Base-by-base conservation (phyloP, 768 basidiomycete species). In the Suillus alpinus region DNA sequence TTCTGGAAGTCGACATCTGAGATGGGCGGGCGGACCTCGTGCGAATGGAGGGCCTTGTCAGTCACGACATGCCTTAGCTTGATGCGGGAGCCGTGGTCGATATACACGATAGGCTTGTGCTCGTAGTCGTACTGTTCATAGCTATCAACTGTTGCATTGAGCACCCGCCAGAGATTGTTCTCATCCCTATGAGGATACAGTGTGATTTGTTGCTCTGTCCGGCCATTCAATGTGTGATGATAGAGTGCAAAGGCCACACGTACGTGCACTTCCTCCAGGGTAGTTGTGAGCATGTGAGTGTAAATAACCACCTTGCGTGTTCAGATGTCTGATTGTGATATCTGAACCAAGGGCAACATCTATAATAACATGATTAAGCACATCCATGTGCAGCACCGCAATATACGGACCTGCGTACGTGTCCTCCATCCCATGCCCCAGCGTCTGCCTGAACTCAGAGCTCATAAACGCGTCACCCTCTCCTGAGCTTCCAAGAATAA, bases 391-490 rank as follows among this genome's bases (percentile, higher is more conserved):
- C 51, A 31, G 43, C 40, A 29, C 36, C 59, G n/a, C 43, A 55
- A n/a, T 14, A 23, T n/a, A 64, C 85, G 62, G 60, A 92, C 92
- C 91, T 31, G 95, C 93, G 73, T 80, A 95, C 0, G 96, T 98
- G 72, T 99, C 95, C 12, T 82, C 81, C 97, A 98, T 98, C 7
- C 89, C 85, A 47, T 87, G 87, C 16, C 87, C 81, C 13, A 99
- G 80, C 0, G 95, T 98, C 70, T 98, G 96, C 76, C 98, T 95
- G 78, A 99, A 99, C 71, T 95, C 95, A 2, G 94, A 92, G 77
- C 92, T 96, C 97, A 99, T 99, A 76, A 99, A 99, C 0, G 95
- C 95, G 71, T 98, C 97, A 0, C 97, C 97, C 57, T 98, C 96
- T 36, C 97, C 97, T 2, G 92, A 91, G 73, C 89, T 91, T 68